Conservation (phyloP, 257 asterid genomes). For the Salvia miltiorrhiza region DNA sequence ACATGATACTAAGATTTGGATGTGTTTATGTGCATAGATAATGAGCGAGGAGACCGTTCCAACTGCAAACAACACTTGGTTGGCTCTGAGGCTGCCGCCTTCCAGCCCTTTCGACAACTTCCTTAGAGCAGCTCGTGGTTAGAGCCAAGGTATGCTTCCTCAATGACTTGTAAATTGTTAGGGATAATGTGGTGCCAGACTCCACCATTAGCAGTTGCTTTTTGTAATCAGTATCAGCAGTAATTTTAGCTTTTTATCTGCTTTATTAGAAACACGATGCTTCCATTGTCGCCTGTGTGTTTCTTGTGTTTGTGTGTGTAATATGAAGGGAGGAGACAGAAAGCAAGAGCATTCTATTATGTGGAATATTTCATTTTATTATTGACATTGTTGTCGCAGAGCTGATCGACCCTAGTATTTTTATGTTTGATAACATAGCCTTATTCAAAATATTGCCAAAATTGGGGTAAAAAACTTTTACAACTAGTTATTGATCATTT, state of each 20-base stretch:
- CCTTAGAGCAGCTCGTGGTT: conserved; percentile 95
- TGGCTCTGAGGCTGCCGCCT: conserved; percentile 86
- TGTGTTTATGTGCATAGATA: conserved; percentile 33
- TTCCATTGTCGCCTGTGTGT: neutral
- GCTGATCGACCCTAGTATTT: no score
- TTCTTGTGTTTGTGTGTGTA: neutral
- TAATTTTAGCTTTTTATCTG: neutral
- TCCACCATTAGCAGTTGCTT: conserved; percentile 1
- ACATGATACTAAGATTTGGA: neutral
- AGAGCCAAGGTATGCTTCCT: conserved; percentile 14
- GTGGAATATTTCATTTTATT: no score
- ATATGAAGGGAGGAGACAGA: neutral
- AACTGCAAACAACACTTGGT: conserved; percentile 57
- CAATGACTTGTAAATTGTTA: conserved; percentile 24
- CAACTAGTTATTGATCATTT: no score
- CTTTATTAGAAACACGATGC: neutral
- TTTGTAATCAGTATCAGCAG: conserved; percentile 6
- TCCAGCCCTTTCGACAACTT: conserved; percentile 98
- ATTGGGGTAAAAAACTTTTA: no score
- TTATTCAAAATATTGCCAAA: no score
- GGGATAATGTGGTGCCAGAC: neutral
- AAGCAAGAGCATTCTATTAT: neutral
- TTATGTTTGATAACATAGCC: no score
- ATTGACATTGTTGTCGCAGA: no score
- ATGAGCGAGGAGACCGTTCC: conserved; percentile 31